phyloP scores from a whole-genome alignment of 2,329 filamentous ascomycete genomes.

The Colletotrichum endophyticum region DNA sequence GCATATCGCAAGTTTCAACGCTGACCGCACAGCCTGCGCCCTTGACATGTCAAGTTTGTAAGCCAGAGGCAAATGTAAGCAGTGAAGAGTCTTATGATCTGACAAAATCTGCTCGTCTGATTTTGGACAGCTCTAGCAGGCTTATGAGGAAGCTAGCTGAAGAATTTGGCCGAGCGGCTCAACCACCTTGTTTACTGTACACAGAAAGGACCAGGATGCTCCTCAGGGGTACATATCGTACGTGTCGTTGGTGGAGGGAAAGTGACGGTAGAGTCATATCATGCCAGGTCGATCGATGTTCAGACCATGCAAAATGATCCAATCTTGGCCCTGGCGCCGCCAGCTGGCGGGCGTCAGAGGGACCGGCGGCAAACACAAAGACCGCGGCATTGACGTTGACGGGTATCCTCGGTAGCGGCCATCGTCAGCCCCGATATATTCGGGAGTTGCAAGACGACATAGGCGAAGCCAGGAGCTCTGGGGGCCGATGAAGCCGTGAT shows the following conservation, averaged over 20 bases:
- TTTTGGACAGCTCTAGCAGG: background rate
- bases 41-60: background rate
- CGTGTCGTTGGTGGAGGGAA: background rate
- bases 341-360: background rate
- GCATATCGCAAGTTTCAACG: background rate
- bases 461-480: slow-evolving; percentile 20
- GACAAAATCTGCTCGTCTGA: background rate
- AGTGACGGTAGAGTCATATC: slow-evolving; percentile 15
- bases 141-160: background rate
- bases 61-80: background rate
- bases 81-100: background rate
- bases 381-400: slow-evolving; percentile 5
- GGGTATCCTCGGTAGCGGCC: slow-evolving; percentile 10
- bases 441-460: slow-evolving; percentile 2
- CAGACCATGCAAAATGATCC: background rate
- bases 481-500: slow-evolving; percentile 23
- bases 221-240: background rate
- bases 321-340: background rate
- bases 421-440: slow-evolving; percentile 1
- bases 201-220: background rate
- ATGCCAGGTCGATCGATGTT: slow-evolving; percentile 5
- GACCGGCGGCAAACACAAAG: background rate
- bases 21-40: background rate
- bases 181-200: background rate
- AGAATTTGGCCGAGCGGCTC: background rate